Conservation (phyloP, 2,329 filamentous ascomycete genomes). For the Ciborinia camelliae region DNA sequence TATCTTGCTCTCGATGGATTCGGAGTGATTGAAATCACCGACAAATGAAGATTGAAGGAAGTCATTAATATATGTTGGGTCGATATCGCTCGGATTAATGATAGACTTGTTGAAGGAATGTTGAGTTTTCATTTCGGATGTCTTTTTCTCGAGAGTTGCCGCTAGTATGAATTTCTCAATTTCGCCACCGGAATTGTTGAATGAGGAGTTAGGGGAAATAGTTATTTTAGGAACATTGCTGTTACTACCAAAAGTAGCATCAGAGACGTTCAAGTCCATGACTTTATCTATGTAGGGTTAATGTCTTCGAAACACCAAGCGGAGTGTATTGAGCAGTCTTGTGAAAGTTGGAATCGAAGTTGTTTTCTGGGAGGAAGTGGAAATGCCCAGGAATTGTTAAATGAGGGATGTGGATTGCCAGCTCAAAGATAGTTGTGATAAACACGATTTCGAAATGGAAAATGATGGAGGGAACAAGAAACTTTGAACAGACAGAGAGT, state of each 20-base stretch:
- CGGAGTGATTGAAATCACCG: too few relatives aligned
- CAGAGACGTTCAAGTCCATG: not conserved
- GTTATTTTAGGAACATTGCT: not conserved
- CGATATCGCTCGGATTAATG: not conserved
- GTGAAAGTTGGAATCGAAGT: not conserved
- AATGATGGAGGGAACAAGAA: not conserved
- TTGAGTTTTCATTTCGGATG: not conserved
- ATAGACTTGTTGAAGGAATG: not conserved
- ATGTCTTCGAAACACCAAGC: too few relatives aligned
- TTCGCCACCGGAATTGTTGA: not conserved
- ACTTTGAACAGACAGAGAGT: not conserved
- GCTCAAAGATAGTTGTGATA: not conserved
- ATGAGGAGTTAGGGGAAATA: not conserved
- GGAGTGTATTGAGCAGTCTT: too few relatives aligned
- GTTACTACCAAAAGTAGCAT: not conserved
- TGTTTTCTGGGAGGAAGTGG: not conserved
- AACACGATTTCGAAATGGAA: not conserved
- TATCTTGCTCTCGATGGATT: too few relatives aligned
- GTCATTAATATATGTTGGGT: not conserved
- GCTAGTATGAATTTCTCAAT: not conserved
- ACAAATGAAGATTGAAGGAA: not conserved
- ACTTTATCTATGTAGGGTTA: too few relatives aligned
- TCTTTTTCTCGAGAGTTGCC: not conserved
- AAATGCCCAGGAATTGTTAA: too few relatives aligned
- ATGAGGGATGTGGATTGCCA: too few relatives aligned